Base-by-base conservation (phyloP, 2,329 filamentous ascomycete species). In the Ceratocystis alfenasii region DNA sequence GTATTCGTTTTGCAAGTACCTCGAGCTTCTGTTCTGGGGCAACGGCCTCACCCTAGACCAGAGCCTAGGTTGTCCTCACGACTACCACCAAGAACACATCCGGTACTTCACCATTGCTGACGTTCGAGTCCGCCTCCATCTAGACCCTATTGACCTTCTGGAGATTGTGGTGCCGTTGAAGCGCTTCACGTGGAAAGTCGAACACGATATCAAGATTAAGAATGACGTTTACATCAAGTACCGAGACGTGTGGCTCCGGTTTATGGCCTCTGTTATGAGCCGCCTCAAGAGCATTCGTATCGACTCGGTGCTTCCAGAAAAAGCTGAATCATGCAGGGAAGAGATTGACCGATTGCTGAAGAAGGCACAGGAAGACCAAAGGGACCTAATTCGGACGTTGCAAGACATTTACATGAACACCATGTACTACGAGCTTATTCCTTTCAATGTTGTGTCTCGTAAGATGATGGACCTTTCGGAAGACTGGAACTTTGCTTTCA, bases 11-110 rank as follows among this genome's bases (percentile, higher is more conserved):
- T 94, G 90, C 10, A 99, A 99, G 75, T 99, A 97, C 72, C 80
- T 99, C n/a, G 94, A 99, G 75, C 79, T 99, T 20, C 91, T 92
- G 1, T 97, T 97, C 74, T 99, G 93, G 92, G 93, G 92, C 72
- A 88, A 85, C 53, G 88, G 90, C 46, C 78, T 97, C 62, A 88
- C 86, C 72, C 85, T 87, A 70, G 86, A 83, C 69, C 85, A 87
- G 59, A 84, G 86, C 33, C 79, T 89, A 46, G 78, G 74, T 64
- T 99, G 95, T 73, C 84, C 89, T 17, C 94, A 99, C 73, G 93
- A 99, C 73, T 86, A 96, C 67, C 91, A 96, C 74, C 86, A 87
- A 68, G 89, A 99, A 71, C 93, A 97, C 74, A 83, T 96, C 62
- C 86, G 93, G 36, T 97, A 93, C 74, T 99, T 99, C 74, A 90